Evolutionary conservation across 1,284 basidiomycete genomes (phyloP).

Genomic region (Microbotryum lychnidis-dioicae): DNA sequence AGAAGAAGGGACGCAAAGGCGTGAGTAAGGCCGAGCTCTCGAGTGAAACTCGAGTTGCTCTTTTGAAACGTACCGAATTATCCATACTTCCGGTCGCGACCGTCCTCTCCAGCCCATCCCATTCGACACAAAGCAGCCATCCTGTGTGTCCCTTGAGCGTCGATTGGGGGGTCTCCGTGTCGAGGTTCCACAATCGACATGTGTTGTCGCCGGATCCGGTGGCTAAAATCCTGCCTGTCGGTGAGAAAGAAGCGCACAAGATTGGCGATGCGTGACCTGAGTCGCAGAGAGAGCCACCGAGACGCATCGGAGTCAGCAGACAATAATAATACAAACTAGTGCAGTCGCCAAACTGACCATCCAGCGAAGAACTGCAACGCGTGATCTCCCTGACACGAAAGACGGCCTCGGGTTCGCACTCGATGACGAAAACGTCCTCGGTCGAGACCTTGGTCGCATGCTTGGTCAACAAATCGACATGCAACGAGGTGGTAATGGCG

Average conservation of each 20-base stretch:
- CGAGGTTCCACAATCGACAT: constrained; percentile 87
- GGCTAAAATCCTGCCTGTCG: constrained; percentile 79
- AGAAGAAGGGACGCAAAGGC: not conserved
- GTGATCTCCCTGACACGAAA: constrained; percentile 91
- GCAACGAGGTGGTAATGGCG: constrained; percentile 67
- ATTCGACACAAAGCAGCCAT: constrained; percentile 95
- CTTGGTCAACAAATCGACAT: constrained; percentile 59
- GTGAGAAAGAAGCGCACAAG: constrained; percentile 89
- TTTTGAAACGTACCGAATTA: constrained; percentile 49
- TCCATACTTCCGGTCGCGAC: constrained; percentile 88
- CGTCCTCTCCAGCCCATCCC: constrained; percentile 85
- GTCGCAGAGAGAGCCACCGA: not conserved
- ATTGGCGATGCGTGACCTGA: constrained; percentile 86
- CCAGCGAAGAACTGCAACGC: constrained; percentile 82
- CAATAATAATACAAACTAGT: constrained; percentile 2
- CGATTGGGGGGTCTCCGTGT: constrained; percentile 85
- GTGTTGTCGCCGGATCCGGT: constrained; percentile 94
- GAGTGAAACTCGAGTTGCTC: not conserved
- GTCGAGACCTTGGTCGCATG: constrained; percentile 52
- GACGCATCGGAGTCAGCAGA: not conserved
- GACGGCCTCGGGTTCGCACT: constrained; percentile 89
- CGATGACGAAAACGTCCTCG: constrained; percentile 77
- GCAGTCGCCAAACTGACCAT: constrained; percentile 48
- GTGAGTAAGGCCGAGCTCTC: not conserved
- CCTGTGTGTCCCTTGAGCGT: constrained; percentile 81